Evolutionary conservation across 192 early-diverging fungal genomes (phyloP), one percentile per base, ranked within the genome.

Genomic region (Backusella circina): DNA sequence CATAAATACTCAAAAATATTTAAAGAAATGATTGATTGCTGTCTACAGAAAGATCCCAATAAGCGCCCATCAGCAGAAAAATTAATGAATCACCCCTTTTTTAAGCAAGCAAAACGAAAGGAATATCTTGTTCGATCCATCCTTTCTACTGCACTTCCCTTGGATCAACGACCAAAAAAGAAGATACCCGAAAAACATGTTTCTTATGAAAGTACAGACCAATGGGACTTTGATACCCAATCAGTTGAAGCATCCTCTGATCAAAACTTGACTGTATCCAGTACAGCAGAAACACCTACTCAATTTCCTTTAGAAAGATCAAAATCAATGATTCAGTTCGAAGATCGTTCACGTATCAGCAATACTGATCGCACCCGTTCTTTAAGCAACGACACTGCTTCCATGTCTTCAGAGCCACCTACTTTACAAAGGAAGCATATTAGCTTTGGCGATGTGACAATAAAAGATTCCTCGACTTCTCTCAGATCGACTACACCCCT

Each of bases 1-100:
- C 85, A 94, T 81, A 92, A 91, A 70, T 96, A 93, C 76, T 85
- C 90, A 8, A 93, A 91, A 69, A 65, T 84, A 15, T 91, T 95
- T 65, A 96, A 95, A 79, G 95, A 96, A 35, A 91, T 96, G 90
- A 93, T 96, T 68, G 95, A 96, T 81, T 33, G 67, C 28, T 95
- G 95, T 83, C 80, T 96, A 44, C 82, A 92, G 38, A 95, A 95
- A 67, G 92, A 95, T 67, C 93, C 95, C 5, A 75, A 79, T 9
- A 91, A 91, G 75, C 79, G 93, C 80, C 93, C 93, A 8, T 86
- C 87, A 2, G 88, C 93, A 0, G 93, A 95, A 68, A 95, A 92
- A 76, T 82, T 95, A 0, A 73, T 95, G 39, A 79, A 75, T 23
- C 93, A 94, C 75, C 69, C 89, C 5, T 95, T 95, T 76, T 95